phyloP scores from a whole-genome alignment of 306 rosid genomes.

The Boehmeria nivea region DNA sequence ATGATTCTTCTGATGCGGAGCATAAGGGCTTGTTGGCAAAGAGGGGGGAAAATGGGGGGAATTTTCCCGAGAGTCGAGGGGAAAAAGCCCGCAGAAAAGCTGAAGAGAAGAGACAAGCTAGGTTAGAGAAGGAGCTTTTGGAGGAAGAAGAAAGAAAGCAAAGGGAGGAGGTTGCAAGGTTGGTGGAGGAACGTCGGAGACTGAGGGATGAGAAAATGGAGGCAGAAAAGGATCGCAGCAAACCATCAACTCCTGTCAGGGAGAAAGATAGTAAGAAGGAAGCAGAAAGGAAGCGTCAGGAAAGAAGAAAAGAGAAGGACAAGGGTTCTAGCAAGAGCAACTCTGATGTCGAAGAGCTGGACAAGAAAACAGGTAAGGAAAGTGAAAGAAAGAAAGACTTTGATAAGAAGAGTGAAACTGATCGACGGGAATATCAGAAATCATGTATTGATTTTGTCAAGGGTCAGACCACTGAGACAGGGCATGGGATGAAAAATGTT shows the following conservation, averaged over 20 bases:
- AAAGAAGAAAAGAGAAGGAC: slow-evolving; percentile 81
- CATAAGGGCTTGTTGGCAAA: slow-evolving; percentile 59
- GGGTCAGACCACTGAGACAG: slow-evolving; percentile 48
- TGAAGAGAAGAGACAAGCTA: slow-evolving; percentile 98
- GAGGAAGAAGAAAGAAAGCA: slow-evolving; percentile 99
- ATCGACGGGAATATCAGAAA: slow-evolving; percentile 59
- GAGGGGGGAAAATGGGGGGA: slow-evolving; percentile 67
- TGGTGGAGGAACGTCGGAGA: slow-evolving; percentile 95
- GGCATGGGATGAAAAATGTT: slow-evolving; percentile 43
- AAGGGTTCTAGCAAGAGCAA: slow-evolving; percentile 91
- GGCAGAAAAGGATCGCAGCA: slow-evolving; percentile 64
- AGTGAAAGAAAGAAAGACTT: slow-evolving; percentile 61
- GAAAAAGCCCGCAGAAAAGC: slow-evolving; percentile 97
- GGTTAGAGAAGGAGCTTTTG: slow-evolving; percentile 83
- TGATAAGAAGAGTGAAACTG: slow-evolving; percentile 76
- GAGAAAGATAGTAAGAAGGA: slow-evolving; percentile 73
- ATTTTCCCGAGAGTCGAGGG: slow-evolving; percentile 73
- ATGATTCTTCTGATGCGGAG: slow-evolving; percentile 71
- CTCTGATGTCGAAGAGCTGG: slow-evolving; percentile 91
- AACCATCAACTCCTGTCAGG: slow-evolving; percentile 39
- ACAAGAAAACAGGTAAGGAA: slow-evolving; percentile 77
- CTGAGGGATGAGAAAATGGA: slow-evolving; percentile 86
- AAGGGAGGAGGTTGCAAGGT: slow-evolving; percentile 96
- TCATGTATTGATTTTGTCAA: slow-evolving; percentile 50
- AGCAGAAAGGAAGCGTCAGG: slow-evolving; percentile 82